Evolutionary conservation across 148 eudicot species (phyloP).

Genomic region (Silene uniflora): DNA sequence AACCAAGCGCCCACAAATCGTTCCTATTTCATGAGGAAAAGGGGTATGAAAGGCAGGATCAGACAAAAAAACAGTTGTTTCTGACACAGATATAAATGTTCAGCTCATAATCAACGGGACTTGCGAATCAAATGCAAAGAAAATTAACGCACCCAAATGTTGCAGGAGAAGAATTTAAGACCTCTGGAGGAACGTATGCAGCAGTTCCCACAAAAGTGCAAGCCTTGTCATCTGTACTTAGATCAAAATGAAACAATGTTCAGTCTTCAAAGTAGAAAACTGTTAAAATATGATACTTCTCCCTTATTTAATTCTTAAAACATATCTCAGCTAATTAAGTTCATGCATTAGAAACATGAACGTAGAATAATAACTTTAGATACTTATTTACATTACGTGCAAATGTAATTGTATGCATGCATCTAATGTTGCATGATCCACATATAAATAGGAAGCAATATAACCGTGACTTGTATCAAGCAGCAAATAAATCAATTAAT

Average conservation of each 20-base stretch:
- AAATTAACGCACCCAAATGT: slow-evolving; percentile 73
- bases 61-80: not conserved
- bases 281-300: too few relatives aligned
- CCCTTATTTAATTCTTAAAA: too few relatives aligned
- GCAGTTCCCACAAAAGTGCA: slow-evolving; percentile 99
- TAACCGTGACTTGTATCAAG: too few relatives aligned
- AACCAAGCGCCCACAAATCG: slow-evolving; percentile 99
- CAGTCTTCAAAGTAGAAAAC: slow-evolving; percentile 2
- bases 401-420: too few relatives aligned
- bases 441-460: too few relatives aligned
- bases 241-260: slow-evolving; percentile 5
- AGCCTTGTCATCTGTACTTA: slow-evolving; percentile 79
- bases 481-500: too few relatives aligned
- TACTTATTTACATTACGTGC: too few relatives aligned
- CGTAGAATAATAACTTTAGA: too few relatives aligned
- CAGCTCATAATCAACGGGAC: slow-evolving; percentile 1
- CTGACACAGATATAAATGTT: not conserved
- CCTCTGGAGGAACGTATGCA: slow-evolving; percentile 99
- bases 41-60: slow-evolving; percentile 4
- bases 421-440: too few relatives aligned
- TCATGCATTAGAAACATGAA: too few relatives aligned
- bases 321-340: too few relatives aligned
- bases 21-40: slow-evolving; percentile 51
- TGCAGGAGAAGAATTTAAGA: slow-evolving; percentile 93
- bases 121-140: not conserved